phyloP scores from a whole-genome alignment of 768 basidiomycete genomes.

The Podaxis sp. region DNA sequence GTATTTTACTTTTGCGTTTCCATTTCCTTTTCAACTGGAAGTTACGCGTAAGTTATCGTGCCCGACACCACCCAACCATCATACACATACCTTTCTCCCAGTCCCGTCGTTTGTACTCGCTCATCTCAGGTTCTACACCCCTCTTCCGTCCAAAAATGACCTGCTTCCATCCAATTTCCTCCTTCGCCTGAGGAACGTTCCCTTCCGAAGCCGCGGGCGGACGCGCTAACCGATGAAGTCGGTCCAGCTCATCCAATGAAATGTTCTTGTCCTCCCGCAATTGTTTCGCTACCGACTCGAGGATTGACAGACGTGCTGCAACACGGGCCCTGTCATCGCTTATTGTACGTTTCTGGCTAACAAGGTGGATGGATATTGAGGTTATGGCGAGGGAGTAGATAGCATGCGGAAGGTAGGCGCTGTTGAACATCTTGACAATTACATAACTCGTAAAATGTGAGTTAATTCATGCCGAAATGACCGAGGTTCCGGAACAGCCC shows the following conservation, averaged over 20 bases:
- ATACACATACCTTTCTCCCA: constrained; percentile 34
- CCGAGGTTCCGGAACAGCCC: not conserved
- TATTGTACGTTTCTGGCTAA: constrained; percentile 44
- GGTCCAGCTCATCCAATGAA: constrained; percentile 46
- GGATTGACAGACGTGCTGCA: constrained; percentile 56
- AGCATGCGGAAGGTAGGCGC: constrained; percentile 56
- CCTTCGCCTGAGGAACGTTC: constrained; percentile 10
- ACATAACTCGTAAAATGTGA: not conserved
- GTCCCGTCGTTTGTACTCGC: constrained; percentile 33
- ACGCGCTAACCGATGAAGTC: constrained; percentile 51
- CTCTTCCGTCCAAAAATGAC: constrained; percentile 41
- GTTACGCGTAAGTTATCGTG: not conserved
- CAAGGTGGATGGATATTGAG: constrained; percentile 64
- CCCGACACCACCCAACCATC: not conserved
- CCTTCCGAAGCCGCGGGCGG: constrained; percentile 11
- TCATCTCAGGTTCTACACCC: constrained; percentile 20
- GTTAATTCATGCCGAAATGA: not conserved
- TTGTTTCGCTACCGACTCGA: constrained; percentile 53
- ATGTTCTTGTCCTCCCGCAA: constrained; percentile 36
- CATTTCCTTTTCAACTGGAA: constrained; percentile 11
- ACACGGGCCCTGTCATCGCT: constrained; percentile 52
- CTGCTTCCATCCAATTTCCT: constrained; percentile 43
- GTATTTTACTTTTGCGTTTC: not conserved
- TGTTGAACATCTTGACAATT: constrained; percentile 18
- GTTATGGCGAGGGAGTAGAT: constrained; percentile 62